Evolutionary conservation across 495 filamentous ascomycete species (phyloP).

Genomic region (Cryomyces antarcticus): DNA sequence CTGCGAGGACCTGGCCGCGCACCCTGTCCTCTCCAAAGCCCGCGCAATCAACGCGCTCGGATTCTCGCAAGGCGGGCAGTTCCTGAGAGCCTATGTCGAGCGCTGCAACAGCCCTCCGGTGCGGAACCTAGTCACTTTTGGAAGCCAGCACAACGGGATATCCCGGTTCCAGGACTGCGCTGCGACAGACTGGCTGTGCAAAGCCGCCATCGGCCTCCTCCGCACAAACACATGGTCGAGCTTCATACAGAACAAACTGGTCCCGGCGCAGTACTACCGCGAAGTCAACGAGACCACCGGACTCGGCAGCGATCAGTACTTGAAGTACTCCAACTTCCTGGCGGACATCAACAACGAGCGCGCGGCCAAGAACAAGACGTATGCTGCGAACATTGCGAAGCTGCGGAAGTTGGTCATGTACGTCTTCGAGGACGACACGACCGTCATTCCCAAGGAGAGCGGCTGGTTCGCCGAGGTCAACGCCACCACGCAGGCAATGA

Average conservation of each 20-base stretch:
- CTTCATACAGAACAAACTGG: constrained; percentile 55
- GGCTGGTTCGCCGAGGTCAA: constrained; percentile 84
- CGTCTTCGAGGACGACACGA: constrained; percentile 70
- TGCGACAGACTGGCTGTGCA: constrained; percentile 58
- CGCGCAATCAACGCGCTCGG: constrained; percentile 77
- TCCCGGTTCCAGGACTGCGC: constrained; percentile 48
- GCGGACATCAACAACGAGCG: constrained; percentile 98
- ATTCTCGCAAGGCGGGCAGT: constrained; percentile 91
- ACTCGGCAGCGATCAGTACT: constrained; percentile 44
- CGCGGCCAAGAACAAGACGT: constrained; percentile 45
- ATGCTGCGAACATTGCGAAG: constrained; percentile 45
- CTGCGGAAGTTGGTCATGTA: constrained; percentile 75
- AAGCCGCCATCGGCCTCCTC: constrained; percentile 50
- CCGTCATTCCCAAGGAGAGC: constrained; percentile 78
- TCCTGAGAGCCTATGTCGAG: constrained; percentile 83
- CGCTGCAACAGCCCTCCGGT: constrained; percentile 71
- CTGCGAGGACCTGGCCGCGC: constrained; percentile 54
- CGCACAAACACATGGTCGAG: constrained; percentile 52
- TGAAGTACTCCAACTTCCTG: constrained; percentile 76
- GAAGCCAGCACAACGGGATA: constrained; percentile 89
- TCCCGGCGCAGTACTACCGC: constrained; percentile 92
- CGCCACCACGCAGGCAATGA: constrained; percentile 37
- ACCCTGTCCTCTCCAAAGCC: constrained; percentile 63
- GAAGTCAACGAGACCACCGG: constrained; percentile 14
- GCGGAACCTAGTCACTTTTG: constrained; percentile 71